Conservation (phyloP, 1,139 yeast species). For the Scheffersomyces parashehatae region DNA sequence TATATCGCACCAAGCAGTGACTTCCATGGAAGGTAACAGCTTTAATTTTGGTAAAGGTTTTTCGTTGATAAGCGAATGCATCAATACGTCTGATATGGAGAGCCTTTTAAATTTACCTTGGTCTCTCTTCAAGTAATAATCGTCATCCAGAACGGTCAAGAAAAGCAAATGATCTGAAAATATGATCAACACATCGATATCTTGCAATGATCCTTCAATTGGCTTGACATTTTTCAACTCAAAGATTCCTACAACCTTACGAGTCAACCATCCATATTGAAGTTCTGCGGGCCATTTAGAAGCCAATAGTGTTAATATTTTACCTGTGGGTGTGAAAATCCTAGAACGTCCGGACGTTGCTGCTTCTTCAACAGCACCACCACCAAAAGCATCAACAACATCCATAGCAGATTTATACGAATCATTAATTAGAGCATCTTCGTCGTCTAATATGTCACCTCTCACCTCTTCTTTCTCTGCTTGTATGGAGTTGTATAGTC, state of each 20-base stretch:
- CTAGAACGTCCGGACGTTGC: slow-evolving; percentile 35
- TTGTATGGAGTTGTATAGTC: slow-evolving; percentile 41
- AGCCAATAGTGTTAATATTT: slow-evolving; percentile 79
- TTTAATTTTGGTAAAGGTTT: slow-evolving; percentile 60
- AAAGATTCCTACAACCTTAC: slow-evolving; percentile 82
- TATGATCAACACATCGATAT: slow-evolving; percentile 61
- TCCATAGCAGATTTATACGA: slow-evolving; percentile 57
- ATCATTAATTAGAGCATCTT: slow-evolving; percentile 25
- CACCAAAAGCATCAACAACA: slow-evolving; percentile 83
- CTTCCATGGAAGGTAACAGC: slow-evolving; percentile 67
- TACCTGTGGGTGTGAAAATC: slow-evolving; percentile 89
- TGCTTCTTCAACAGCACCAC: slow-evolving; percentile 45
- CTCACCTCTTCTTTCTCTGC: slow-evolving; percentile 19
- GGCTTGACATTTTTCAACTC: slow-evolving; percentile 46
- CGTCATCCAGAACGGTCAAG: slow-evolving; percentile 49
- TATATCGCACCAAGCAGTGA: slow-evolving; percentile 69
- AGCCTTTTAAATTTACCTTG: slow-evolving; percentile 50
- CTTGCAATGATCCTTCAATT: slow-evolving; percentile 22
- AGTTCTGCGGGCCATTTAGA: slow-evolving; percentile 84
- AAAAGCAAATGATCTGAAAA: slow-evolving; percentile 80
- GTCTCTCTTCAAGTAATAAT: slow-evolving; percentile 27
- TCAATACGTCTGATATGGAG: slow-evolving; percentile 72
- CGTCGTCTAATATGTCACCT: slow-evolving; percentile 10
- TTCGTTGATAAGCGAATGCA: slow-evolving; percentile 88
- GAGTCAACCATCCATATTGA: slow-evolving; percentile 83